Evolutionary conservation across 1,284 basidiomycete genomes (phyloP).

Genomic region (Sanghuangporus baumii): DNA sequence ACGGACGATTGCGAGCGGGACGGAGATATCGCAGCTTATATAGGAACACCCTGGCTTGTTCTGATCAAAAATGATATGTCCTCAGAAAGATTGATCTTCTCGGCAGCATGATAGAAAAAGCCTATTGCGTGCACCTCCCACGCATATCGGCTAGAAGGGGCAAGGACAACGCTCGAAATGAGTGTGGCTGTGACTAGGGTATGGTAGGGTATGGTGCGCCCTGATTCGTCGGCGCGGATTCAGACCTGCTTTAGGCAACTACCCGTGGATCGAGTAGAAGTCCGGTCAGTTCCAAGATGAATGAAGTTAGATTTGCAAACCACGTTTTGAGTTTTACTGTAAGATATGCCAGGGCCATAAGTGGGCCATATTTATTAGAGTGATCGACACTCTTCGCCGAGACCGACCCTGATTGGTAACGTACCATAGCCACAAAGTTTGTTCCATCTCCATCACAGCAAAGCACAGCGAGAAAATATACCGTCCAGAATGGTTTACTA

Average conservation of each 20-base stretch:
- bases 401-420: neutral
- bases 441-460: neutral
- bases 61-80: neutral
- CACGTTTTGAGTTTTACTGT: neutral
- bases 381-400: neutral
- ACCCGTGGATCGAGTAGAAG: neutral
- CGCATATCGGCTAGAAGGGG: neutral
- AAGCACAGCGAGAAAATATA: neutral
- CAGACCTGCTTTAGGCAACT: neutral
- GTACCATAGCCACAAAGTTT: neutral
- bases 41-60: neutral
- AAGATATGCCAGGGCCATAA: too few species aligned
- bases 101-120: neutral
- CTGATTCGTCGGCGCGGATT: neutral
- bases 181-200: neutral
- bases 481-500: neutral
- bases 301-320: neutral
- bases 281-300: neutral
- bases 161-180: neutral
- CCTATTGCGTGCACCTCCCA: neutral
- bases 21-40: neutral
- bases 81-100: neutral
- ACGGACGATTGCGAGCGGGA: neutral
- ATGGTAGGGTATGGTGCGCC: neutral
- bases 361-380: neutral